Conservation (phyloP, 2,329 filamentous ascomycete genomes). For the Chrysoporthe deuterocubensis region DNA sequence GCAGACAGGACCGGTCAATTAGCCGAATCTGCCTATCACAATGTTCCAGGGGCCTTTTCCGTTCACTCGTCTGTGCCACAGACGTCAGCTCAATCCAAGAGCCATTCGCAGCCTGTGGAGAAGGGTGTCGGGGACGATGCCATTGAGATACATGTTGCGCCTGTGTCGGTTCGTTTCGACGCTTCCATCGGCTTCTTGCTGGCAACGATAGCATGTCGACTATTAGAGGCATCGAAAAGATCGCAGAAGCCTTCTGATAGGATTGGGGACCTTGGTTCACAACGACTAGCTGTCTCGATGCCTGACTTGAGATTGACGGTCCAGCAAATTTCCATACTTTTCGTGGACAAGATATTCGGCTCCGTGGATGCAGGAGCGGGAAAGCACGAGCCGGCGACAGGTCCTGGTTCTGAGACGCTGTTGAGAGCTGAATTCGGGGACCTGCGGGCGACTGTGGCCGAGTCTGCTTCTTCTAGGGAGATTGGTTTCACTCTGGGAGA, state of each 20-base stretch:
- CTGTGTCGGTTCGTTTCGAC: conserved; percentile 58
- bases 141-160: conserved; percentile 57
- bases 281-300: conserved; percentile 29
- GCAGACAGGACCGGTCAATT: conserved; percentile 11
- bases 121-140: conserved; percentile 37
- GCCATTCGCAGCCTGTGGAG: conserved; percentile 23
- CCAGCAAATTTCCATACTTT: conserved; percentile 57
- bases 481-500: conserved; percentile 55
- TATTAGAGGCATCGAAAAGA: conserved; percentile 50
- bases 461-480: conserved; percentile 36
- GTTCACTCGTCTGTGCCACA: conserved; percentile 40
- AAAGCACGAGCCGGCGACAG: conserved; percentile 44
- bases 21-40: conserved; percentile 29
- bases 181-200: conserved; percentile 60
- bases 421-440: conserved; percentile 55
- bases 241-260: neutral
- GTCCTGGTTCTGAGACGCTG: conserved; percentile 54
- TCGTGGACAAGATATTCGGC: conserved; percentile 58
- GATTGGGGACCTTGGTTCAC: conserved; percentile 27
- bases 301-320: conserved; percentile 50
- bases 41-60: conserved; percentile 67
- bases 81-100: conserved; percentile 22
- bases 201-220: conserved; percentile 53
- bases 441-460: conserved; percentile 41
- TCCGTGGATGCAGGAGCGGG: conserved; percentile 48